Conservation (phyloP, 1,139 yeast genomes). For the Hyphopichia wangnamkhiaoensis region DNA sequence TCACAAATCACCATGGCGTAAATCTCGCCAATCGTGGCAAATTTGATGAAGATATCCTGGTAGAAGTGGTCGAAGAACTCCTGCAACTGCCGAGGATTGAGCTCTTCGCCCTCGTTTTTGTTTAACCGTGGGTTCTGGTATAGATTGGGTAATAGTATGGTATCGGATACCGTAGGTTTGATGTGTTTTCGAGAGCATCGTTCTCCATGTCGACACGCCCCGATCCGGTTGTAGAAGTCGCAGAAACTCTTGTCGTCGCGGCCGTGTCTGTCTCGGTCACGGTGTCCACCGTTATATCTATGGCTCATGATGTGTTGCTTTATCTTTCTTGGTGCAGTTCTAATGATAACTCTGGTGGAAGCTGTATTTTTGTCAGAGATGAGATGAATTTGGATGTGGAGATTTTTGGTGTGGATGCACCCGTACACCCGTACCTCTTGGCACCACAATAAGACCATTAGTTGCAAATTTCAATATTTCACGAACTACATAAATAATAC, state of each 20-base stretch:
- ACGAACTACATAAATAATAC: too few species aligned
- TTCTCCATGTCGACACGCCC: conserved; percentile 94
- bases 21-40: conserved; percentile 66
- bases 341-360: too few species aligned
- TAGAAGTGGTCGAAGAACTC: conserved; percentile 64
- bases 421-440: too few species aligned
- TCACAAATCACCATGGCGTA: conserved; percentile 75
- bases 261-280: not conserved
- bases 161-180: conserved; percentile 66
- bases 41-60: conserved; percentile 71
- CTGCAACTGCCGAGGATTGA: conserved; percentile 44
- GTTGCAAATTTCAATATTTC: too few species aligned
- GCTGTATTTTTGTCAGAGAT: too few species aligned
- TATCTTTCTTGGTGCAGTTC: too few species aligned
- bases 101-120: conserved; percentile 29
- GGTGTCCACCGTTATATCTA: not conserved
- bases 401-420: too few species aligned
- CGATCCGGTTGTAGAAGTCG: conserved; percentile 75
- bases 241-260: conserved; percentile 31
- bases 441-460: too few species aligned
- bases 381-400: too few species aligned
- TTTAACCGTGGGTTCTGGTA: conserved; percentile 64
- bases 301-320: not conserved
- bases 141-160: conserved; percentile 67
- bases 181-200: conserved; percentile 80